Percentiles rank a stretch among this genome's conserved stretches.
Evolutionary conservation across 1,284 basidiomycete species (phyloP).

Genomic region (Polyporus tsugae): DNA sequence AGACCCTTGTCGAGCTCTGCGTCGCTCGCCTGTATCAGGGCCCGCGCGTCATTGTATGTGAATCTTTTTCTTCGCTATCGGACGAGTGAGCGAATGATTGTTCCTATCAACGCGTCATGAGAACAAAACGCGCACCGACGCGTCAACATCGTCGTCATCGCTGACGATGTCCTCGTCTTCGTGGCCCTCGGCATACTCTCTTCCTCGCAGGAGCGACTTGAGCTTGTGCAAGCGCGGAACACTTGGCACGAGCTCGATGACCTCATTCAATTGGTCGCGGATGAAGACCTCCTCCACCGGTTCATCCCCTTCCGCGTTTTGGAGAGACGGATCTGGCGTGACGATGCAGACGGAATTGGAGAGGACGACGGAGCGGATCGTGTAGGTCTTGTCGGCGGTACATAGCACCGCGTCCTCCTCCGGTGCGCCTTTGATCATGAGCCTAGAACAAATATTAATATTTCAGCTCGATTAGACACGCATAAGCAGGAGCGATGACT

Average conservation of each 20-base stretch:
- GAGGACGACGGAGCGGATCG: slow-evolving; percentile 81
- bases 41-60: slow-evolving; percentile 67
- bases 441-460: slow-evolving; percentile 46
- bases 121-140: slow-evolving; percentile 25
- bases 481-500: slow-evolving; percentile 8
- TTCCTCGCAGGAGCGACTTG: slow-evolving; percentile 64
- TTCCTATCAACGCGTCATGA: background rate
- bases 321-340: slow-evolving; percentile 55
- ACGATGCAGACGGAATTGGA: slow-evolving; percentile 88
- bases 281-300: slow-evolving; percentile 57
- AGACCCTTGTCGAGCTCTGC: slow-evolving; percentile 72
- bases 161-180: slow-evolving; percentile 52
- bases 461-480: background rate
- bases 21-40: slow-evolving; percentile 82
- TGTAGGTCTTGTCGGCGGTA: slow-evolving; percentile 80
- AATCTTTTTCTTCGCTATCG: slow-evolving; percentile 47
- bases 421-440: slow-evolving; percentile 82
- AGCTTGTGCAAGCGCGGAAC: slow-evolving; percentile 80
- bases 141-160: slow-evolving; percentile 43
- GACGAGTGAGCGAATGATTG: too few relatives aligned
- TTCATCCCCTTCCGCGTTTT: slow-evolving; percentile 40
- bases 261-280: slow-evolving; percentile 76
- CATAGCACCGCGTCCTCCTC: slow-evolving; percentile 91
- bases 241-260: slow-evolving; percentile 78
- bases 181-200: slow-evolving; percentile 69